These are phyloP conservation scores for Colletotrichum gigasporum DNA, from an alignment of 2,329 filamentous ascomycete species.

Conservation along the genomic window DNA sequence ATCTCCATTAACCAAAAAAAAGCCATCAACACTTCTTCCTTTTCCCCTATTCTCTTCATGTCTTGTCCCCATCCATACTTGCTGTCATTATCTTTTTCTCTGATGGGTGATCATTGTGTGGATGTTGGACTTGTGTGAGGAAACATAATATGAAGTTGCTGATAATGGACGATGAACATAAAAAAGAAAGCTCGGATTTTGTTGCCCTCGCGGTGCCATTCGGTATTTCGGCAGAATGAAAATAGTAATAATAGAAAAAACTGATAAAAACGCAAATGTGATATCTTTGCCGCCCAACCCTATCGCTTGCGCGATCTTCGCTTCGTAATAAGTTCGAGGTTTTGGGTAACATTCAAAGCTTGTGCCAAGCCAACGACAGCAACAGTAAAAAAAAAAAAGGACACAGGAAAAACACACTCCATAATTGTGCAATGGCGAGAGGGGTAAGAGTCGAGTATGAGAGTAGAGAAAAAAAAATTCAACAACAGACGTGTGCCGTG, in stretches of 20 bases:
- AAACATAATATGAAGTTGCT: neutral
- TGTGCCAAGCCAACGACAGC: neutral
- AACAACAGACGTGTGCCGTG: constrained; percentile 43
- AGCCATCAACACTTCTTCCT: too few relatives aligned
- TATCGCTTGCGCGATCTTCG: constrained; percentile 27
- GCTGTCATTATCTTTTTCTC: too few relatives aligned
- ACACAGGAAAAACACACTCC: neutral
- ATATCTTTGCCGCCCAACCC: constrained; percentile 21
- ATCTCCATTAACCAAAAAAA: too few relatives aligned
- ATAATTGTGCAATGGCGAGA: neutral
- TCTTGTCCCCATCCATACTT: too few relatives aligned
- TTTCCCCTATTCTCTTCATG: too few relatives aligned
- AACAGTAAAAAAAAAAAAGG: neutral
- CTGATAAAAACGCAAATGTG: neutral
- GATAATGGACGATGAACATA: neutral
- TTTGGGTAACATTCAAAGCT: constrained; percentile 10
- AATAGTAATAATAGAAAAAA: neutral
- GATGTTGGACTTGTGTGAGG: too few relatives aligned
- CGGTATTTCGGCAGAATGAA: neutral
- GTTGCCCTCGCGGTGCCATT: constrained; percentile 11
- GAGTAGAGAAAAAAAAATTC: constrained; percentile 32
- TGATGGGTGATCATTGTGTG: too few relatives aligned
- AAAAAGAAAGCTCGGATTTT: neutral
- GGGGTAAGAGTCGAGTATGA: neutral
- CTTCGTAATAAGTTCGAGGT: constrained; percentile 17